Conservation (phyloP, 306 rosid genomes). For the Gillenia trifoliata region DNA sequence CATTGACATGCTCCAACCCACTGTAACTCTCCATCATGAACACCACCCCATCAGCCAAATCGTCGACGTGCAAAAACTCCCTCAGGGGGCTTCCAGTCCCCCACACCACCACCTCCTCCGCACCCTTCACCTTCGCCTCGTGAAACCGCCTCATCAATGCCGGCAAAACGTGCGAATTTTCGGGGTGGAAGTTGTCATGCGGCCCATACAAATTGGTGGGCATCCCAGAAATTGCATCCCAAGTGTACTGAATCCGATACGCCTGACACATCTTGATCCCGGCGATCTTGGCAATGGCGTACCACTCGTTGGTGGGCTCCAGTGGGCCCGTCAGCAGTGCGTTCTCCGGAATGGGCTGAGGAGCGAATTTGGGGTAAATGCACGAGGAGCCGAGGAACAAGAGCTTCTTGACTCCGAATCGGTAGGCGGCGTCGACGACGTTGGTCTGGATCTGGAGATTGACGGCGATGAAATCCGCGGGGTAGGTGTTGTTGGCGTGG, state of each 20-base stretch:
- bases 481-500: conserved; percentile 92
- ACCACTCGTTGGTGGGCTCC: conserved; percentile 98
- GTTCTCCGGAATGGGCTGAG: conserved; percentile 81
- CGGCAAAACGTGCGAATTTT: conserved; percentile 89
- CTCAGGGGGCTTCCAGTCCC: conserved; percentile 90
- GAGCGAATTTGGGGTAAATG: conserved; percentile 93
- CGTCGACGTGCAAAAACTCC: conserved; percentile 93
- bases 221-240: conserved; percentile 98
- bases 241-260: conserved; percentile 66
- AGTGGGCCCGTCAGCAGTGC: conserved; percentile 79
- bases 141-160: conserved; percentile 92
- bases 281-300: conserved; percentile 90
- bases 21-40: conserved; percentile 76
- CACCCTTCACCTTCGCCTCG: conserved; percentile 72
- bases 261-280: conserved; percentile 98
- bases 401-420: conserved; percentile 64
- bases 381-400: conserved; percentile 89
- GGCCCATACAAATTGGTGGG: conserved; percentile 93
- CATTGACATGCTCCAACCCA: conserved; percentile 74
- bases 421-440: conserved; percentile 70
- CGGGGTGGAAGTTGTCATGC: conserved; percentile 78
- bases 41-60: conserved; percentile 70
- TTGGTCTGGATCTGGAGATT: conserved; percentile 95
- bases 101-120: conserved; percentile 94
- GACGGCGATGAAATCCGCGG: conserved; percentile 80